Conservation (phyloP, 2,329 filamentous ascomycete genomes). For the Laburnicola sp. region DNA sequence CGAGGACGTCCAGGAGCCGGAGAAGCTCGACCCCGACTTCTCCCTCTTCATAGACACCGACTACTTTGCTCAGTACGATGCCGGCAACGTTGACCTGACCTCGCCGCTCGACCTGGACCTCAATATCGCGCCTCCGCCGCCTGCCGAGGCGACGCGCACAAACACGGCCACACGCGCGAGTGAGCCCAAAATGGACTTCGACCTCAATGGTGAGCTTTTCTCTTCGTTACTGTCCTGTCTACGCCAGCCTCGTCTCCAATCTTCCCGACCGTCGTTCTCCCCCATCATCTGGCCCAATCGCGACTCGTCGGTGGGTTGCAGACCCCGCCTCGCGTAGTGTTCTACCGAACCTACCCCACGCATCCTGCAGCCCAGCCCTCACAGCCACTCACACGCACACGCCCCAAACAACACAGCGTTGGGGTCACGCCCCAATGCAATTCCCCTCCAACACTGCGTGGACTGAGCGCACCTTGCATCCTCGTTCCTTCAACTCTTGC, state of each 20-base stretch:
- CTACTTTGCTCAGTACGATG: constrained; percentile 68
- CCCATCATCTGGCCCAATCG: constrained; percentile 27
- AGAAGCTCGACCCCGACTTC: constrained; percentile 51
- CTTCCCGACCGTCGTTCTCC: constrained; percentile 17
- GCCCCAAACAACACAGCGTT: constrained; percentile 6
- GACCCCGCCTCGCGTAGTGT: constrained; percentile 31
- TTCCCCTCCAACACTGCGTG: constrained; percentile 16
- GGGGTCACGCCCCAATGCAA: constrained; percentile 39
- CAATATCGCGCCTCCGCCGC: constrained; percentile 30
- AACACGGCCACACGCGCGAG: constrained; percentile 16
- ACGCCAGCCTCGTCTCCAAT: constrained; percentile 15
- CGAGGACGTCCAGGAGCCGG: constrained; percentile 40
- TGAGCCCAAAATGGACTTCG: constrained; percentile 41
- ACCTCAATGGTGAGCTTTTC: constrained; percentile 36
- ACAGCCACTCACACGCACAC: constrained; percentile 29
- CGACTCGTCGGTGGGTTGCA: constrained; percentile 20
- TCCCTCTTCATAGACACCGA: constrained; percentile 60
- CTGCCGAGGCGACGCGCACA: constrained; percentile 8
- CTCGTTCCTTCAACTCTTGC: constrained; percentile 7
- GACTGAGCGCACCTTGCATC: constrained; percentile 14
- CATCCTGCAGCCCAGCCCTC: constrained; percentile 15
- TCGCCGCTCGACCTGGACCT: constrained; percentile 34
- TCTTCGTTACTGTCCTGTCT: constrained; percentile 12
- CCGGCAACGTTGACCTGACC: constrained; percentile 29
- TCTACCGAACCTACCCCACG: constrained; percentile 36